Base-by-base conservation (phyloP, 2,329 filamentous ascomycete genomes). In the Pyrenochaeta sp. region DNA sequence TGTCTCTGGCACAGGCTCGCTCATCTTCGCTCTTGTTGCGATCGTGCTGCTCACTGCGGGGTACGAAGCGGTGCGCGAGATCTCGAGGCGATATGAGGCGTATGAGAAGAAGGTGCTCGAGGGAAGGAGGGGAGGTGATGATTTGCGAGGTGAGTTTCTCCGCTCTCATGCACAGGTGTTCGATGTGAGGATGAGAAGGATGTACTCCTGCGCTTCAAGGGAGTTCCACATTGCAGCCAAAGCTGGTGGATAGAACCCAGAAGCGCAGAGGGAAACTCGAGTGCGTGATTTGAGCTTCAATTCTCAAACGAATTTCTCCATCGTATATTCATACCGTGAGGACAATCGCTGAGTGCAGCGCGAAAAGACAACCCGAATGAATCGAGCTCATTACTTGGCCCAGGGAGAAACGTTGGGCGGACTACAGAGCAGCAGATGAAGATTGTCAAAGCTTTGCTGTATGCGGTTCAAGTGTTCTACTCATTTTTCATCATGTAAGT, bases 401-500 rank as follows among this genome's bases (percentile, higher is more conserved):
- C 88, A 96, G 91, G 91, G 80, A 89, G 90, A 67, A 62, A 63
- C 33, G 59, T 56, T 31, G 67, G 63, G 76, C 85, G 83, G 72
- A 85, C 85, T 74, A 81, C 85, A 60, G 85, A 86, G 75, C 85
- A 87, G 77, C 86, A 84, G 70, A 88, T 87, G 45, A 92, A 91
- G 76, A 73, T 96, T 57, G 80, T 91, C 75, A 94, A 97, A 82
- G 90, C 91, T 23, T 77, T 85, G 29, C 79, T 99, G 50, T 99
- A 99, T 80, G 94, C 89, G 17, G 77, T 95, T 45, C 95, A 99
- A 81, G 96, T 95, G 64, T 98, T 98, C 77, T 99, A 99, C 77
- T 96, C 93, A 41, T 98, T 99, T 72, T 98, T 99, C 84, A 93
- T 99, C 74, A 99, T 99, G 95, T 97, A 76, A 87, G 94, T 88